These are phyloP conservation scores for Sphenostylis stenocarpa DNA, from an alignment of 306 rosid species.

Conservation along the genomic window DNA sequence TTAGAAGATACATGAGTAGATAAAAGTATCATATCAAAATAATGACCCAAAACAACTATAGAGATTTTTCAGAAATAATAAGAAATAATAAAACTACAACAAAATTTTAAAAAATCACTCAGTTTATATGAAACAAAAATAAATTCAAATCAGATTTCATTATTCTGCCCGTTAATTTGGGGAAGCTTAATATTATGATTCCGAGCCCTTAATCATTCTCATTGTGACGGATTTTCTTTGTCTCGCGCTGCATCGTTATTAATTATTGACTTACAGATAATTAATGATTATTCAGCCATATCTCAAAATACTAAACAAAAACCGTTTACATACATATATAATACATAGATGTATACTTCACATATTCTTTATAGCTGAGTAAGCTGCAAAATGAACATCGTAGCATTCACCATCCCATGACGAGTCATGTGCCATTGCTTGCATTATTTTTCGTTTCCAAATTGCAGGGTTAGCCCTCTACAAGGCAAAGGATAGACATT, in stretches of 20 bases:
- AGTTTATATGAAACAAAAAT: no score
- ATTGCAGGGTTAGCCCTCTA: conserved; percentile 58
- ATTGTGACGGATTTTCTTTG: neutral
- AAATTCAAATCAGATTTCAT: neutral
- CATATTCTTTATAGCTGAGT: conserved; percentile 52
- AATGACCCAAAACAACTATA: no score
- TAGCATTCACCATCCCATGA: conserved; percentile 94
- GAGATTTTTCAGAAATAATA: no score
- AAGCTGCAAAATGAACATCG: conserved; percentile 67
- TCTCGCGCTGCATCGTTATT: neutral
- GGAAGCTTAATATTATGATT: neutral
- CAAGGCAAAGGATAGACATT: conserved; percentile 18
- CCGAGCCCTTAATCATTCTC: neutral
- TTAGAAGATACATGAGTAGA: no score
- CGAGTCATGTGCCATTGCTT: conserved; percentile 79
- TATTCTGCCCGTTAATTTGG: neutral
- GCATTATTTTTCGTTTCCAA: conserved; percentile 61
- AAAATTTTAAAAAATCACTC: neutral
- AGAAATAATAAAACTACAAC: no score
- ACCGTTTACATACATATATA: neutral
- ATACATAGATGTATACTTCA: conserved; percentile 32
- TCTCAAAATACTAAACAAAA: conserved; percentile 4
- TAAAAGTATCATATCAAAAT: no score
- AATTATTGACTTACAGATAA: neutral
- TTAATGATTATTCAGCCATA: neutral